These are phyloP conservation scores for Chlorella sp. DNA, from an alignment of 139 green algal species.

Conservation along the genomic window DNA sequence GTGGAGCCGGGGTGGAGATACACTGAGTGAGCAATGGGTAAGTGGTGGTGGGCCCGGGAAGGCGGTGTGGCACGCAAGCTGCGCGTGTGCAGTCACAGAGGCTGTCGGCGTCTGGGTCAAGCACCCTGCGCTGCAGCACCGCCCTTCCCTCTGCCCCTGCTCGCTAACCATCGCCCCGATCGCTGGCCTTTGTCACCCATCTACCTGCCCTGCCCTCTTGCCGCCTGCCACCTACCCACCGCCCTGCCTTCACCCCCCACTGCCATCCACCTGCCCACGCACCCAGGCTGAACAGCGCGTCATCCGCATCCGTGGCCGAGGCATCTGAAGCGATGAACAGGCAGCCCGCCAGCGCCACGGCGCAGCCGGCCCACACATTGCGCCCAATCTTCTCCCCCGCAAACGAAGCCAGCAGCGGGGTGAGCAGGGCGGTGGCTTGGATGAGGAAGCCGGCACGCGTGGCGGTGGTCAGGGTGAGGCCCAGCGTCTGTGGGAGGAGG, in stretches of 20 bases:
- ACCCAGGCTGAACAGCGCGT: slow-evolving; percentile 3
- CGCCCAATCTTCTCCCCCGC: slow-evolving; percentile 6
- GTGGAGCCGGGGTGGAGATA: too few relatives aligned
- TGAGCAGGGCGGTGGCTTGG: slow-evolving; percentile 48
- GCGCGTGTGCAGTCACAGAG: too few relatives aligned
- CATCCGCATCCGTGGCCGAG: not conserved
- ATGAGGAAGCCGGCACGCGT: slow-evolving; percentile 57
- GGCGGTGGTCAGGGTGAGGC: slow-evolving; percentile 46
- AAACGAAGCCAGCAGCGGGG: slow-evolving; percentile 37
- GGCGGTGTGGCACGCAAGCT: too few relatives aligned
- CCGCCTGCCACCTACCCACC: too few relatives aligned
- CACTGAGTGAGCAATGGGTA: too few relatives aligned
- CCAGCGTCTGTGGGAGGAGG: slow-evolving; percentile 46
- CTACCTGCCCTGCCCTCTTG: too few relatives aligned
- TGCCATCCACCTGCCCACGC: not conserved
- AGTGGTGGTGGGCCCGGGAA: too few relatives aligned
- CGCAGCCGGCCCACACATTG: slow-evolving; percentile 39
- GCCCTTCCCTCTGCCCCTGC: too few relatives aligned
- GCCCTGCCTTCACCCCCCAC: not conserved
- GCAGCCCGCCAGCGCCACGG: slow-evolving; percentile 43
- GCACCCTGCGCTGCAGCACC: too few relatives aligned
- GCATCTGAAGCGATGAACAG: slow-evolving; percentile 38
- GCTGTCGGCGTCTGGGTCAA: too few relatives aligned
- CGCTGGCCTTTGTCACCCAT: too few relatives aligned
- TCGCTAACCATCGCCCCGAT: too few relatives aligned